Base-by-base conservation (phyloP, 1,284 basidiomycete genomes). In the Ganoderma lingzhi region DNA sequence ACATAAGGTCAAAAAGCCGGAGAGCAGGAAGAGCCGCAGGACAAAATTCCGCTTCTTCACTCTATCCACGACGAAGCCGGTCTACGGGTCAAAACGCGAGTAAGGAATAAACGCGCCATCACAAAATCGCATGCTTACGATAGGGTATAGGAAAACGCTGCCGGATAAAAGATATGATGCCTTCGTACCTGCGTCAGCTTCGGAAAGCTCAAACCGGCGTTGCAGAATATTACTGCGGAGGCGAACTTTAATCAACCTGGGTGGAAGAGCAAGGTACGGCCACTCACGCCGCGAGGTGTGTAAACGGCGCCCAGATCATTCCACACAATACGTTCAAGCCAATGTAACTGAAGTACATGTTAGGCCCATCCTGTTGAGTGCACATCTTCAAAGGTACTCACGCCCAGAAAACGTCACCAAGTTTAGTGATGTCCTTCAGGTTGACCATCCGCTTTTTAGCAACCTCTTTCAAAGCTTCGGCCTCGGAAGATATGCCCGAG, bases 361-460 rank as follows among this genome's bases (percentile, higher is more conserved):
- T 12, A 74, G 65, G 3, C 4, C 37, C 56, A 12, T 39, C n/a
- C 56, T 23, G 30, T 6, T 23, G 10, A 37, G 37, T 4, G 12
- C n/a, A 19, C 60, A n/a, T 42, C 41, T 23, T 6, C 39, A 30
- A 14, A 51, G 10, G n/a, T 0, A 81, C 90, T 82, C 80, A 93
- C 85, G 90, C 86, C 92, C 93, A 95, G 76, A 94, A 95, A 12
- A 93, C 84, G 76, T 94, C 93, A 8, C 93, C 93, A 6, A 95
- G 83, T 70, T 87, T 86, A 1, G 87, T 84, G 53, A 93, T 84
- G 70, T 92, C 86, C 59, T 81, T 80, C 45, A 93, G 75, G 68
- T 86, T 83, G 19, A 93, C 90, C 74, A 81, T 84, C 45, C 85
- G 85, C 79, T 92, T 92, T 73, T 85, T 85, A 9, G 90, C 89